Evolutionary conservation across 2,329 filamentous ascomycete species (phyloP).

Genomic region (Botrytis byssoidea): DNA sequence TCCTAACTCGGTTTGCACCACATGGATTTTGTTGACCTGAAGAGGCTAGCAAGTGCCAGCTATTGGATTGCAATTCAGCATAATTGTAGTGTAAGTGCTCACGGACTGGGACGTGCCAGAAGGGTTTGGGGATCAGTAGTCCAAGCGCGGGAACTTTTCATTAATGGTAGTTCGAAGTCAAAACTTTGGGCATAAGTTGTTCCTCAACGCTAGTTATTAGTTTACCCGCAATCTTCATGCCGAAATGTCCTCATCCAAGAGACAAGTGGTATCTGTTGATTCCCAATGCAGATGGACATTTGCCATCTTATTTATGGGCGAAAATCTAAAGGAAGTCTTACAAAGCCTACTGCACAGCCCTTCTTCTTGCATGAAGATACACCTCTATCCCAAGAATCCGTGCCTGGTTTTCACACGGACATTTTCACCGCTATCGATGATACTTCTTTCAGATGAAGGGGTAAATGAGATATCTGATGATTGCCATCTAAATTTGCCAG

Average conservation of each 20-base stretch:
- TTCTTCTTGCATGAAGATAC: neutral
- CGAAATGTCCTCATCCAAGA: neutral
- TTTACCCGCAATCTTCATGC: neutral
- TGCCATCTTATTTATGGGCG: neutral
- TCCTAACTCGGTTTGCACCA: neutral
- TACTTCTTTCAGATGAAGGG: neutral
- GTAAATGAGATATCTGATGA: neutral
- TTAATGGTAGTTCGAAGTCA: neutral
- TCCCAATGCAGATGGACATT: neutral
- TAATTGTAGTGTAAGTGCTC: neutral
- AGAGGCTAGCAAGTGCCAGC: neutral
- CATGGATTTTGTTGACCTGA: neutral
- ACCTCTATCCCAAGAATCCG: neutral
- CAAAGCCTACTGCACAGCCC: neutral
- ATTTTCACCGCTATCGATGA: neutral
- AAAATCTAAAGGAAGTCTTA: too few species aligned
- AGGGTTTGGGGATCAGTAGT: constrained; percentile 8
- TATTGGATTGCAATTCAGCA: neutral
- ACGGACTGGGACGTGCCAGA: constrained; percentile 1
- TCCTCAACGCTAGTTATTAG: neutral
- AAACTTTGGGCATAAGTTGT: neutral
- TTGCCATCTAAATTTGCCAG: neutral
- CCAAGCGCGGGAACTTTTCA: neutral
- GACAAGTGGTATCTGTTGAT: neutral
- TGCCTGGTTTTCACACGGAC: neutral